phyloP scores from a whole-genome alignment of 2,329 filamentous ascomycete genomes.

The Ophiostoma ulmi region DNA sequence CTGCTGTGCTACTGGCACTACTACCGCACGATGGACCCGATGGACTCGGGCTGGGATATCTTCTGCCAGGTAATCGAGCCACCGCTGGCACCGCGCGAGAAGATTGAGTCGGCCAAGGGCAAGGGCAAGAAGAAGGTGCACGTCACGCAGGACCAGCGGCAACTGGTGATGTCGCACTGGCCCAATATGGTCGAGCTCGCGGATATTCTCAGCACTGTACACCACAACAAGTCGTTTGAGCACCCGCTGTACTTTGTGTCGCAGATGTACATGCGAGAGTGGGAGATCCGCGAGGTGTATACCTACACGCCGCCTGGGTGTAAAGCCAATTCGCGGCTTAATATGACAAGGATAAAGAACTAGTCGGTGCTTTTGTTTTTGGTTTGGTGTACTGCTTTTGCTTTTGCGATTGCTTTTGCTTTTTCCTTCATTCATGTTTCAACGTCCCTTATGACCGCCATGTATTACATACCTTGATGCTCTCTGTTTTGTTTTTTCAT shows the following conservation, averaged over 20 bases:
- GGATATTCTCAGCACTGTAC: slow-evolving; percentile 13
- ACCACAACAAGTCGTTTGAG: slow-evolving; percentile 32
- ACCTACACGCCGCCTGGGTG: slow-evolving; percentile 10
- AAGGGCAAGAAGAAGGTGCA: slow-evolving; percentile 31
- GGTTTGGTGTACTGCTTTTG: not conserved
- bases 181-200: slow-evolving; percentile 28
- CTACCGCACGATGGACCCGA: slow-evolving; percentile 39
- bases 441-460: not conserved
- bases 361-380: not conserved
- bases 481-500: not conserved
- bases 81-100: not conserved
- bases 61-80: slow-evolving; percentile 26
- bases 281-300: slow-evolving; percentile 31
- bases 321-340: not conserved
- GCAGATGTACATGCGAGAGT: slow-evolving; percentile 43
- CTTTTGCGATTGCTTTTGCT: not conserved
- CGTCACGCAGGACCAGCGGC: slow-evolving; percentile 32
- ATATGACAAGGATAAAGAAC: not conserved
- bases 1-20: slow-evolving; percentile 50
- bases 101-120: slow-evolving; percentile 30
- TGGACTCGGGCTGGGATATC: slow-evolving; percentile 32
- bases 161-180: slow-evolving; percentile 35
- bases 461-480: not conserved
- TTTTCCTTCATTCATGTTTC: not conserved
- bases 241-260: slow-evolving; percentile 43